Conservation (phyloP, 768 basidiomycete genomes). For the Leccinum rimulosum region DNA sequence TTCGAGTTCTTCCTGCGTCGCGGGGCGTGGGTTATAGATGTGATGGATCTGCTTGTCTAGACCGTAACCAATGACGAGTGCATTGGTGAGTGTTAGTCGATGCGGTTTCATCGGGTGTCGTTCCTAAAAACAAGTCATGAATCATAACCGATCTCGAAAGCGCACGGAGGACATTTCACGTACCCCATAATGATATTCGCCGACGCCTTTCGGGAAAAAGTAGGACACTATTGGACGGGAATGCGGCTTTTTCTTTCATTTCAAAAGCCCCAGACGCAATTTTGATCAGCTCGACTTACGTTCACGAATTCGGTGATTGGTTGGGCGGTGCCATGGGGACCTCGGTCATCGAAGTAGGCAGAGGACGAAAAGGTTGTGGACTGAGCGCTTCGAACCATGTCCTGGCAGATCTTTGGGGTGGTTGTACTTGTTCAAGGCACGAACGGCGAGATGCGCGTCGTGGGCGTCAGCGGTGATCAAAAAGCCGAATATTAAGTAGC, state of each 20-base stretch:
- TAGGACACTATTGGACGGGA: slow-evolving; percentile 86
- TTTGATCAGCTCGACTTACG: slow-evolving; percentile 41
- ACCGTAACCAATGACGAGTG: slow-evolving; percentile 93
- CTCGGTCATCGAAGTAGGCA: slow-evolving; percentile 76
- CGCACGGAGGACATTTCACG: slow-evolving; percentile 22
- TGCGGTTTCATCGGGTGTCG: slow-evolving; percentile 99
- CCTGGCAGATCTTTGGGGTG: background rate
- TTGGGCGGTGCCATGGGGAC: slow-evolving; percentile 64
- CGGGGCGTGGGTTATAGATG: slow-evolving; percentile 85
- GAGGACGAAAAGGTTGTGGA: slow-evolving; percentile 66
- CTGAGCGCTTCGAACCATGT: slow-evolving; percentile 39
- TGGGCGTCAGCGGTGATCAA: background rate
- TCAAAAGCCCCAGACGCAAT: slow-evolving; percentile 11
- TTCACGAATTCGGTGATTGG: slow-evolving; percentile 79
- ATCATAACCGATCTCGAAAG: slow-evolving; percentile 1
- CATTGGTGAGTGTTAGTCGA: slow-evolving; percentile 91
- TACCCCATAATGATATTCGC: slow-evolving; percentile 96
- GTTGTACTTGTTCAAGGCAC: background rate
- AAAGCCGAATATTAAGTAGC: background rate
- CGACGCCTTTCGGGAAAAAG: slow-evolving; percentile 92
- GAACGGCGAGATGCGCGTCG: background rate
- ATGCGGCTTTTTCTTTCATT: slow-evolving; percentile 26
- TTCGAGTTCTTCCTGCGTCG: slow-evolving; percentile 86
- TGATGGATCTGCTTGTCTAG: slow-evolving; percentile 93
- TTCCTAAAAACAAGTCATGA: slow-evolving; percentile 53